phyloP scores from a whole-genome alignment of 495 filamentous ascomycete species.

The Daldinia bambusicola region DNA sequence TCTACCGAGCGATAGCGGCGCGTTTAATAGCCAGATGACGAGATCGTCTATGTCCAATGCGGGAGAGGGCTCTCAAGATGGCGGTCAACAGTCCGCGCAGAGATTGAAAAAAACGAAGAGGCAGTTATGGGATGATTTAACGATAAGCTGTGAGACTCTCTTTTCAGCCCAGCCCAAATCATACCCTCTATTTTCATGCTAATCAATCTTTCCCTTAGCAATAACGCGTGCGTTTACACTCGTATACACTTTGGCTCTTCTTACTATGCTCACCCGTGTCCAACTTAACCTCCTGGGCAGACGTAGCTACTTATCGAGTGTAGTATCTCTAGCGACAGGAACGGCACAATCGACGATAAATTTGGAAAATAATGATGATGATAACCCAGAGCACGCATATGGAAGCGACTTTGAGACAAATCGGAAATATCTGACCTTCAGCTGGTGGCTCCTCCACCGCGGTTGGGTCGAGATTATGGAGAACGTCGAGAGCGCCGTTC shows the following conservation, averaged over 20 bases:
- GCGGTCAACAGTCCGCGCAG: conserved; percentile 47
- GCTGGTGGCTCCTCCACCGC: conserved; percentile 95
- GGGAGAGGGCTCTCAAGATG: conserved; percentile 54
- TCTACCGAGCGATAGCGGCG: conserved; percentile 79
- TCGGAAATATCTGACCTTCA: conserved; percentile 91
- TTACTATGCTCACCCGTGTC: conserved; percentile 91
- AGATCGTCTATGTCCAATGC: conserved; percentile 52
- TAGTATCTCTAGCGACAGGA: conserved; percentile 84
- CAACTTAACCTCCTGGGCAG: conserved; percentile 97
- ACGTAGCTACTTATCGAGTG: conserved; percentile 92
- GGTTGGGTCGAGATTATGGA: conserved; percentile 85
- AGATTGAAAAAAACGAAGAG: conserved; percentile 82
- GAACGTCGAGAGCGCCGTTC: conserved; percentile 81
- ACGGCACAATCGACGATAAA: conserved; percentile 72
- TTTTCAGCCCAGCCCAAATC: background rate
- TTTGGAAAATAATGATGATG: conserved; percentile 90
- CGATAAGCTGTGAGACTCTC: conserved; percentile 81
- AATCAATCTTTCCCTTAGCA: conserved; percentile 65
- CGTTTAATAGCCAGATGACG: conserved; percentile 80
- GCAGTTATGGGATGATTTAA: conserved; percentile 97
- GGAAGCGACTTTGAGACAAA: conserved; percentile 95
- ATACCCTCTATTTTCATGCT: conserved; percentile 26
- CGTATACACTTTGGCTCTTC: conserved; percentile 87
- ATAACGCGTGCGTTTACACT: conserved; percentile 91
- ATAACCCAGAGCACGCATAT: conserved; percentile 78